Base-by-base conservation (phyloP, 2,329 filamentous ascomycete genomes). In the Alternaria angustiovoidea region DNA sequence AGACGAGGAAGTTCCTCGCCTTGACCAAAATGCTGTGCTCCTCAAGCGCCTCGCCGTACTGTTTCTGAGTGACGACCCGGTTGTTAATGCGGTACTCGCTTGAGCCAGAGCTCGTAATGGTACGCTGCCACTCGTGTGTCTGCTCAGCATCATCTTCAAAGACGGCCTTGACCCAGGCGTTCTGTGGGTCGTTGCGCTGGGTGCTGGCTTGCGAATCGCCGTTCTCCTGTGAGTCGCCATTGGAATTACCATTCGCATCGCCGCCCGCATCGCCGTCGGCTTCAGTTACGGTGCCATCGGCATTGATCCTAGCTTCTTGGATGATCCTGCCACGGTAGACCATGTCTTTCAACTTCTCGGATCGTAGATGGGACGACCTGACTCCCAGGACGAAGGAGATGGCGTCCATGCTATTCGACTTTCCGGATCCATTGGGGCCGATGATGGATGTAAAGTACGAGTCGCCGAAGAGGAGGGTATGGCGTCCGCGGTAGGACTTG, bases 371-470 rank as follows among this genome's bases (percentile, higher is more conserved):
- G n/a, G 94, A 96, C 3, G 95, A 99, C 79, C 98, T 97, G 79
- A 99, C 98, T 67, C 95, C 95, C 58, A 99, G 87, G 61, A 99
- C 95, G 80, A 99, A 99, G 68, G 95, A 99, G 71, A 99, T 99
- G 70, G 95, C 95, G 79, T 99, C 95, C 95, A 99, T 99, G 61
- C 92, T 96, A 73, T 99, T 99, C 20, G 95, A 99, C 81, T 99
- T 99, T 67, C 95, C 95, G 36, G 95, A 98, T 84, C 95, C 95
- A 94, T 99, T 99, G 78, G 95, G 95, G 6, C 96, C 95, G 75
- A 99, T 98, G 75, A 99, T 97, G 42, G 95, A 99, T 51, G 95
- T 99, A 80, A 99, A 99, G 81, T 97, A 98, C 2, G 94, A 96
- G 82, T 99, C 94, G 75, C 94, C 94, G 74, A 99, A 97, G 54